Conservation (phyloP, 768 basidiomycete species). For the Pleurotus pulmonarius region DNA sequence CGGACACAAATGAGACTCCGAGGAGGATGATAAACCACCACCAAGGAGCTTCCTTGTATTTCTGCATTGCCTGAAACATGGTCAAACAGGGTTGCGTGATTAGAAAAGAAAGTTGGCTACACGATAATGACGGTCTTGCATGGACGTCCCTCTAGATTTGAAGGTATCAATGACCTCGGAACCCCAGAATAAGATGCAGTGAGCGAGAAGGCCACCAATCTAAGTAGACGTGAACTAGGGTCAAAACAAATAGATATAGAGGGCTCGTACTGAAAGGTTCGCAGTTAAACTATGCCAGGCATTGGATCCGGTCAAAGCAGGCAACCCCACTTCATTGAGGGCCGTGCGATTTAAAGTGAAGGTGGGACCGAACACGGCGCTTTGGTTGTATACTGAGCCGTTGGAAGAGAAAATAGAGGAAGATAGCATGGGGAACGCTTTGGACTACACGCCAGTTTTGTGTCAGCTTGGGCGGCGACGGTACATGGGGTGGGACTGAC, state of each 20-base stretch:
- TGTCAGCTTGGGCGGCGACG: background rate
- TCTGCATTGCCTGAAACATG: slow-evolving; percentile 41
- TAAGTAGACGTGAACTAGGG: slow-evolving; percentile 14
- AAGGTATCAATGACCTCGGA: slow-evolving; percentile 45
- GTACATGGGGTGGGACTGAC: slow-evolving; percentile 25
- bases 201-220: slow-evolving; percentile 62
- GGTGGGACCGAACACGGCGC: slow-evolving; percentile 46
- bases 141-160: slow-evolving; percentile 33
- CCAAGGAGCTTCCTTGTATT: slow-evolving; percentile 57
- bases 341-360: slow-evolving; percentile 56
- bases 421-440: slow-evolving; percentile 56
- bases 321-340: slow-evolving; percentile 45
- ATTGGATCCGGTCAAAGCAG: slow-evolving; percentile 48
- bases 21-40: slow-evolving; percentile 57
- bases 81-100: background rate
- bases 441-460: slow-evolving; percentile 30
- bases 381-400: slow-evolving; percentile 54
- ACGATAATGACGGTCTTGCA: slow-evolving; percentile 54
- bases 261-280: slow-evolving; percentile 39
- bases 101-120: slow-evolving; percentile 17
- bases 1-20: slow-evolving; percentile 49
- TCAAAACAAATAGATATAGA: background rate
- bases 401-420: slow-evolving; percentile 53
- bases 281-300: slow-evolving; percentile 45
- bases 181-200: slow-evolving; percentile 57